Evolutionary conservation across 1,284 basidiomycete species (phyloP).

Genomic region (Malassezia caprae): DNA sequence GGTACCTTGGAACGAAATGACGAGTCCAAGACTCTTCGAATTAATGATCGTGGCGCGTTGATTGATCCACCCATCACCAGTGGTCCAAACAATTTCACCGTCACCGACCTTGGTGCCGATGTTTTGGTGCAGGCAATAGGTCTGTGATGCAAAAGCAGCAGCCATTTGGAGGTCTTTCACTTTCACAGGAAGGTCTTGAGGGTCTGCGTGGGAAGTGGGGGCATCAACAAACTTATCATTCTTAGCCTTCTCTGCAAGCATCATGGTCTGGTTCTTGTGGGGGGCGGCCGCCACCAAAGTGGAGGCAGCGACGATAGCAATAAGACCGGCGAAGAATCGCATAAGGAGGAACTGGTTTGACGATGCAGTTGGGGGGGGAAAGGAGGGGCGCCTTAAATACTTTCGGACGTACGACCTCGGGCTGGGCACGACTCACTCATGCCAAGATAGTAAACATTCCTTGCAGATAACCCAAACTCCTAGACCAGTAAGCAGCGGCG

Average conservation of each 20-base stretch:
- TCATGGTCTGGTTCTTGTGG: not conserved
- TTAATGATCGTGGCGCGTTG: conserved; percentile 15
- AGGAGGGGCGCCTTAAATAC: not conserved
- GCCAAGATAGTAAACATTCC: too few species aligned
- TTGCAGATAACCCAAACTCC: too few species aligned
- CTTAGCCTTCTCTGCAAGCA: not conserved
- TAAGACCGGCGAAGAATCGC: not conserved
- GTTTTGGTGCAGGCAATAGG: conserved; percentile 8
- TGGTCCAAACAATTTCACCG: conserved; percentile 7
- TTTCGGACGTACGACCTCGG: not conserved
- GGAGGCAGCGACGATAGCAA: not conserved
- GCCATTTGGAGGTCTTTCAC: not conserved
- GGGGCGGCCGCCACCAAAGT: not conserved
- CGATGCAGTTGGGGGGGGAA: too few species aligned
- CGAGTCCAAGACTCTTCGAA: conserved; percentile 13
- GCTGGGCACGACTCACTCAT: too few species aligned
- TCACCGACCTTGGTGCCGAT: conserved; percentile 8
- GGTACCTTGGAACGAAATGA: conserved; percentile 6
- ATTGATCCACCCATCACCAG: conserved; percentile 12
- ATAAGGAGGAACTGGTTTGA: not conserved
- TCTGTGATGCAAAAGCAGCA: conserved; percentile 10
- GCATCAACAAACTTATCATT: not conserved
- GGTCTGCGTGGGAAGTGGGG: not conserved
- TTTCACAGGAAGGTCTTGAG: not conserved
- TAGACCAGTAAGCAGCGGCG: too few species aligned